Evolutionary conservation across 192 early-diverging fungal species (phyloP).

Genomic region (Podila verticillata): DNA sequence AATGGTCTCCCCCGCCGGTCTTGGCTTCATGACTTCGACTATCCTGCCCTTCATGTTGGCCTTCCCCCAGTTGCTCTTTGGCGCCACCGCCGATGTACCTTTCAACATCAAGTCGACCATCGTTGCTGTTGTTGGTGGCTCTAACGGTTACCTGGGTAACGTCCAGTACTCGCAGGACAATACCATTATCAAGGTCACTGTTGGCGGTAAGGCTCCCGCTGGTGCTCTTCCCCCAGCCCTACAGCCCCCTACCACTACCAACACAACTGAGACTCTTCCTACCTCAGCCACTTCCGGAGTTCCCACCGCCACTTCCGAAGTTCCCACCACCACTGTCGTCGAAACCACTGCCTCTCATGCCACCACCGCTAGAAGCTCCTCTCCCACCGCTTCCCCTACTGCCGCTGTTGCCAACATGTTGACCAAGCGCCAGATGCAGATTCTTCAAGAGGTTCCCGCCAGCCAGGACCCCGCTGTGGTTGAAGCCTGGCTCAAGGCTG

Average conservation of each 20-base stretch:
- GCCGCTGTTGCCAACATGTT: constrained; percentile 2
- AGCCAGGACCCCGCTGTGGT: constrained; percentile 8
- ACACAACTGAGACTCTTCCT: not conserved
- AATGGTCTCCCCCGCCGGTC: constrained; percentile 42
- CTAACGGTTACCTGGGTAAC: constrained; percentile 26
- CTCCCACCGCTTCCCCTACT: constrained; percentile 3
- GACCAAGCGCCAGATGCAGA: constrained; percentile 29
- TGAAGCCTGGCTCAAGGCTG: constrained; percentile 39
- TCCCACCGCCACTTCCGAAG: not conserved
- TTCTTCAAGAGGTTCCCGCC: constrained; percentile 2
- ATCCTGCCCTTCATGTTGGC: constrained; percentile 28
- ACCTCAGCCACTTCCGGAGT: not conserved
- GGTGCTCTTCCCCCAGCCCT: constrained; percentile 3
- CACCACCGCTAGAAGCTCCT: not conserved
- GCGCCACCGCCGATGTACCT: constrained; percentile 21
- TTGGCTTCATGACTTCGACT: constrained; percentile 23
- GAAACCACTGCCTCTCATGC: not conserved
- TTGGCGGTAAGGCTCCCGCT: constrained; percentile 20
- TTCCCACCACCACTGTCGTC: not conserved
- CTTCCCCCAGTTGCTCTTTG: constrained; percentile 24
- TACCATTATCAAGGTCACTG: constrained; percentile 36
- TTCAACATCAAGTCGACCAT: constrained; percentile 43
- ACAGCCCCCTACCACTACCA: not conserved
- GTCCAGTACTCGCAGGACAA: constrained; percentile 31
- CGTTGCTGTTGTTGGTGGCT: constrained; percentile 25